These are phyloP conservation scores for Periglandula ipomoeae DNA, from an alignment of 2,329 filamentous ascomycete genomes.

Conservation along the genomic window DNA sequence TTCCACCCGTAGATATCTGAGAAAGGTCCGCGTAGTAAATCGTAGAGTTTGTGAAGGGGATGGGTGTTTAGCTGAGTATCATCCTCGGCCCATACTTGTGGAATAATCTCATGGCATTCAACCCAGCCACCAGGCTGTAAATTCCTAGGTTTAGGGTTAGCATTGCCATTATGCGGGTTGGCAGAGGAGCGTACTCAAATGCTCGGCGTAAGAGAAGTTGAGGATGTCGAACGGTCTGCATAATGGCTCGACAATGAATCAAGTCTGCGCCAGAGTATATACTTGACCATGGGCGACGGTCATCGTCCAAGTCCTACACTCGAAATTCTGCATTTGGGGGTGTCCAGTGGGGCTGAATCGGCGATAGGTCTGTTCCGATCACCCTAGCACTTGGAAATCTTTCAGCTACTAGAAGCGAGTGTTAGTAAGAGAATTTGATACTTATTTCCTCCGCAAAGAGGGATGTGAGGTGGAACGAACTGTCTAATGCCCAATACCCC, in stretches of 20 bases:
- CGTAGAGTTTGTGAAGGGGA: slow-evolving; percentile 24
- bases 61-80: slow-evolving; percentile 18
- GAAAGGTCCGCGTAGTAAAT: slow-evolving; percentile 22
- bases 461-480: slow-evolving; percentile 23
- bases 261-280: slow-evolving; percentile 36
- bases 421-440: neutral
- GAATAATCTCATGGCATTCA: slow-evolving; percentile 27
- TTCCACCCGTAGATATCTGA: slow-evolving; percentile 26
- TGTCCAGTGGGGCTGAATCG: slow-evolving; percentile 35
- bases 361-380: slow-evolving; percentile 35
- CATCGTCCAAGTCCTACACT: slow-evolving; percentile 28
- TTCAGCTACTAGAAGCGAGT: slow-evolving; percentile 31
- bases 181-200: slow-evolving; percentile 24
- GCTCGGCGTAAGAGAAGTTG: slow-evolving; percentile 37
- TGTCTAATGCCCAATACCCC: slow-evolving; percentile 47
- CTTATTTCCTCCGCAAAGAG: too few species aligned
- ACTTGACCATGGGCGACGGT: slow-evolving; percentile 24
- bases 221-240: slow-evolving; percentile 42
- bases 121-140: slow-evolving; percentile 31
- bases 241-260: slow-evolving; percentile 44
- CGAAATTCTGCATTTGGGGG: slow-evolving; percentile 49
- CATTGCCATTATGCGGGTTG: neutral
- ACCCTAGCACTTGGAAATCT: slow-evolving; percentile 34
- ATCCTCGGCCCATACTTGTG: slow-evolving; percentile 24
- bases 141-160: slow-evolving; percentile 15